Evolutionary conservation across 768 basidiomycete species (phyloP).

Genomic region (Hemileccinum rubropunctum): DNA sequence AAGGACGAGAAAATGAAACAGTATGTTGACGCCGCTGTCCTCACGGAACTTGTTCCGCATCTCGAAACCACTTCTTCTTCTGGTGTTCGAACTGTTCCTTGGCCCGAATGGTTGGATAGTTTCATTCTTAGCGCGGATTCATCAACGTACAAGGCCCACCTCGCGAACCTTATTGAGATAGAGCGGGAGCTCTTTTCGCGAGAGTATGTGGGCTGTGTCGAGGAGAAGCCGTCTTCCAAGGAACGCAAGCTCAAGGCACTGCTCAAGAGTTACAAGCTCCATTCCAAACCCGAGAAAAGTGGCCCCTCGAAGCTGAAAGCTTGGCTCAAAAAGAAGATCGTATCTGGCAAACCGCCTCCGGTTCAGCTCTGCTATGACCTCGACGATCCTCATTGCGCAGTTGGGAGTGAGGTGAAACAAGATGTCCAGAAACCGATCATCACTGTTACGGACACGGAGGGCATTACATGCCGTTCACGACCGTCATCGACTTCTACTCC

Average conservation of each 20-base stretch:
- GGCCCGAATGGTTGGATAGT: conserved; percentile 41
- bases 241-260: conserved; percentile 42
- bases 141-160: conserved; percentile 34
- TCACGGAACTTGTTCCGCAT: conserved; percentile 17
- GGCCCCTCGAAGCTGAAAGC: conserved; percentile 53
- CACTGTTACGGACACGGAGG: conserved; percentile 25
- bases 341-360: conserved; percentile 35
- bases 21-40: conserved; percentile 18
- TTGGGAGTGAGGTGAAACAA: conserved; percentile 36
- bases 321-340: conserved; percentile 63
- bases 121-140: conserved; percentile 35
- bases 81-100: conserved; percentile 32
- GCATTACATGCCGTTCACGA: conserved; percentile 15
- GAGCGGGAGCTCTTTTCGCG: conserved; percentile 32
- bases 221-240: conserved; percentile 26
- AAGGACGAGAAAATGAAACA: conserved; percentile 19
- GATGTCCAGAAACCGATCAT: conserved; percentile 17
- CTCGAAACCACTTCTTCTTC: conserved; percentile 19
- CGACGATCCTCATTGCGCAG: conserved; percentile 39
- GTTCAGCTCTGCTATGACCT: conserved; percentile 41
- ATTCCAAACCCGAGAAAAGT: conserved; percentile 30
- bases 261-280: conserved; percentile 41
- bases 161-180: conserved; percentile 35
- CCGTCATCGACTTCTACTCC: conserved; percentile 3
- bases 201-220: conserved; percentile 17